phyloP scores from a whole-genome alignment of 768 basidiomycete genomes.

The Rhodotorula kratochvilovae region DNA sequence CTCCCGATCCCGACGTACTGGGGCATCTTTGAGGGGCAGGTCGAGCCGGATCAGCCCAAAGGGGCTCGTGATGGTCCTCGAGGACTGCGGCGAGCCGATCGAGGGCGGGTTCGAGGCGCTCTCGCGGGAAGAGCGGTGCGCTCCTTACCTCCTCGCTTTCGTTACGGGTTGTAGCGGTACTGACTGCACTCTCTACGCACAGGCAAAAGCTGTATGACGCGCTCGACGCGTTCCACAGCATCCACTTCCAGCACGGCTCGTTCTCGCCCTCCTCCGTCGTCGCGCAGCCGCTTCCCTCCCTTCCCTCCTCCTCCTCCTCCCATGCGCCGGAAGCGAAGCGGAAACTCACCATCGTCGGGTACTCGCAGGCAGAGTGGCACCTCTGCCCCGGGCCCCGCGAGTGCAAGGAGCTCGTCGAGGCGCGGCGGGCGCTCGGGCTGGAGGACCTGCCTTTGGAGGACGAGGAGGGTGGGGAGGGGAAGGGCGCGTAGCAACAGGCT shows the following conservation, averaged over 20 bases:
- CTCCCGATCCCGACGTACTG: constrained; percentile 29
- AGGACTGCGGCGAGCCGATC: constrained; percentile 25
- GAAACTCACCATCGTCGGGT: constrained; percentile 22
- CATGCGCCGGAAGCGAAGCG: background rate
- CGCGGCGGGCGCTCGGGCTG: constrained; percentile 16
- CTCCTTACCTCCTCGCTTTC: too few species aligned
- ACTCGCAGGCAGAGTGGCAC: constrained; percentile 33
- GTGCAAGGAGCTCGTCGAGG: constrained; percentile 26
- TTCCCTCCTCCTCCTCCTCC: background rate
- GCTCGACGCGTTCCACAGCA: constrained; percentile 19
- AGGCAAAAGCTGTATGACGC: constrained; percentile 20
- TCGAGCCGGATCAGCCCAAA: constrained; percentile 7
- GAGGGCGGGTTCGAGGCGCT: constrained; percentile 14
- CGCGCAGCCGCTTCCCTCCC: background rate
- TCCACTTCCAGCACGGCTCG: constrained; percentile 27
- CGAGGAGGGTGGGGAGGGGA: too few species aligned
- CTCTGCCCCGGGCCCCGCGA: constrained; percentile 9
- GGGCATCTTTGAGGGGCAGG: constrained; percentile 19
- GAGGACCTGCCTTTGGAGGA: too few species aligned
- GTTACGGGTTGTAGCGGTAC: too few species aligned
- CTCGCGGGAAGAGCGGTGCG: constrained; percentile 7
- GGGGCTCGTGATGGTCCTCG: constrained; percentile 17
- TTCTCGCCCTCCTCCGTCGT: constrained; percentile 36
- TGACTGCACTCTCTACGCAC: background rate
- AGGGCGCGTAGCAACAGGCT: too few species aligned